phyloP scores from a whole-genome alignment of 2,329 filamentous ascomycete species.

The Colletotrichum agaves region DNA sequence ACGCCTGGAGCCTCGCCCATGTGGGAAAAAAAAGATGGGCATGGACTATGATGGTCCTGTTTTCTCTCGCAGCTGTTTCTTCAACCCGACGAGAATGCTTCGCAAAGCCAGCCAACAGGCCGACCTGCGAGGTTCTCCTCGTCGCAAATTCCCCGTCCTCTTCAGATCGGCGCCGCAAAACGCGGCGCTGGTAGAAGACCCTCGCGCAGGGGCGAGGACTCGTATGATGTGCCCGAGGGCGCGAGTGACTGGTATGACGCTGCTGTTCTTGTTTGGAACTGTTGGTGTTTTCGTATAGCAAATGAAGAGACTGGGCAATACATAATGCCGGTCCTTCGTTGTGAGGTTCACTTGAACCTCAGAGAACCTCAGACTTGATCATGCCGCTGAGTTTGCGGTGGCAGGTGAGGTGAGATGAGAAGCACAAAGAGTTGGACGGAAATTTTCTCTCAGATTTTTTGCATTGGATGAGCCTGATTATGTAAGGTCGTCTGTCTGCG shows the following conservation, averaged over 20 bases:
- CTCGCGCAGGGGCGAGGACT: constrained; percentile 30
- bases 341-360: constrained; percentile 11
- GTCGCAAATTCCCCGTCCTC: constrained; percentile 33
- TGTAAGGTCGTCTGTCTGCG: not conserved
- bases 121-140: not conserved
- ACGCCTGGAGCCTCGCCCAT: constrained; percentile 63
- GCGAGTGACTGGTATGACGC: constrained; percentile 38
- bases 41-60: constrained; percentile 65
- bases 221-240: constrained; percentile 17
- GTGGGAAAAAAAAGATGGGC: constrained; percentile 54
- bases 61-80: constrained; percentile 55
- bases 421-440: not conserved
- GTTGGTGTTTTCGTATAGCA: not conserved
- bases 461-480: not conserved
- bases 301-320: not conserved
- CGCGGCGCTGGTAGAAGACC: constrained; percentile 37
- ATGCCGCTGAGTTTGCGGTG: not conserved
- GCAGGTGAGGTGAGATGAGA: not conserved
- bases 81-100: not conserved
- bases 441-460: constrained; percentile 2
- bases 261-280: constrained; percentile 21
- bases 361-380: not conserved
- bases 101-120: not conserved
- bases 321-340: constrained; percentile 8
- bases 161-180: constrained; percentile 38